Conservation (phyloP, 2,329 filamentous ascomycete genomes). For the Cryphonectria naterciae region DNA sequence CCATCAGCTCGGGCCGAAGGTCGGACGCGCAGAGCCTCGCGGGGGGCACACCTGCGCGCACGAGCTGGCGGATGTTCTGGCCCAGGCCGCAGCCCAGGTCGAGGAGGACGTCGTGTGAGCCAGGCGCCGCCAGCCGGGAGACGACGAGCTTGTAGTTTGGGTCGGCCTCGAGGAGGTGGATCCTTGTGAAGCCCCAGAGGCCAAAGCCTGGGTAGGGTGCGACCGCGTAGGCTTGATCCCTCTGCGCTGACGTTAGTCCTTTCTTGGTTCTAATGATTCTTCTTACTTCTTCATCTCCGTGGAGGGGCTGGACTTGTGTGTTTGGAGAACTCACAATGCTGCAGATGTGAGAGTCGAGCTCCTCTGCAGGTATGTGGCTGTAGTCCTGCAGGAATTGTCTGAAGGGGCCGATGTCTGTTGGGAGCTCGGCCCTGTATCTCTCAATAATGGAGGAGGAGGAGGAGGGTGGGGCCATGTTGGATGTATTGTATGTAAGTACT, state of each 20-base stretch:
- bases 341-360: neutral
- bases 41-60: slow-evolving; percentile 43
- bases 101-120: slow-evolving; percentile 37
- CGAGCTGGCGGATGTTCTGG: slow-evolving; percentile 48
- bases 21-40: slow-evolving; percentile 45
- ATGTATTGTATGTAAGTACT: neutral
- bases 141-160: slow-evolving; percentile 38
- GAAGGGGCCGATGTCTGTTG: slow-evolving; percentile 13
- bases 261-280: neutral
- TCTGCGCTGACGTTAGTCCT: slow-evolving; percentile 29
- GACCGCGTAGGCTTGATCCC: slow-evolving; percentile 42
- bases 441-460: neutral
- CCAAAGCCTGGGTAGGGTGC: slow-evolving; percentile 45
- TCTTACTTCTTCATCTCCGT: too few relatives aligned
- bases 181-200: slow-evolving; percentile 44
- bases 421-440: slow-evolving; percentile 10
- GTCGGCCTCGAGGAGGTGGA: slow-evolving; percentile 37
- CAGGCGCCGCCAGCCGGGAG: slow-evolving; percentile 31
- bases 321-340: neutral
- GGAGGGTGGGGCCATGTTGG: slow-evolving; percentile 1
- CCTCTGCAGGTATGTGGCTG: slow-evolving; percentile 6
- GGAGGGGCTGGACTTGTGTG: too few relatives aligned
- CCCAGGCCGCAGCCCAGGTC: slow-evolving; percentile 51
- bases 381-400: slow-evolving; percentile 7
- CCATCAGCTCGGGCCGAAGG: slow-evolving; percentile 39